Evolutionary conservation across 1,284 basidiomycete species (phyloP), one percentile per base, ranked within the genome.

Genomic region (Veloporphyrellus conicus): DNA sequence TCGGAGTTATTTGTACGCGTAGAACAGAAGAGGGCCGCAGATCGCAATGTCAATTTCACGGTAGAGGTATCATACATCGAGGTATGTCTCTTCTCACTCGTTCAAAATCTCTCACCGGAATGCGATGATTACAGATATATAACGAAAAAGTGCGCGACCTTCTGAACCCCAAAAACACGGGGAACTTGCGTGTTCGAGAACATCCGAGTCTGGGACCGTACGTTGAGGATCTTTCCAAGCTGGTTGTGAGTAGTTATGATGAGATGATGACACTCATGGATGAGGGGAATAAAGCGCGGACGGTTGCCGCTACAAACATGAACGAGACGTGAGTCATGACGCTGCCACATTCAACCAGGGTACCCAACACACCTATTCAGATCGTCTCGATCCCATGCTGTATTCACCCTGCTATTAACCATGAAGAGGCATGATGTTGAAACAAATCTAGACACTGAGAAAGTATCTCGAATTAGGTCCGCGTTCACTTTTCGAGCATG

Each of bases 181-280:
- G 93, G 48, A 97, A 97, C 64, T 81, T 99, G 48, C 84, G 93
- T 62, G 95, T 99, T 50, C 86, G 95, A 61, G 95, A 99, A 69
- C 95, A 98, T 69, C 95, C 95, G 8, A 93, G 81, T 61, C 68
- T 93, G 33, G 92, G 92, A 12, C 95, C 96, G 8, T 99, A 99
- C 64, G 95, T 99, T 46, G 96, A 99, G 68, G 93, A 96, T 71
- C 76, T 99, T 42, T 94, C 91, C 62, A 93, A 93, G 68, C 82
- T 98, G 39, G 87, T 89, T 23, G 96, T 98, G 36, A 84, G 81
- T 63, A 90, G 79, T 64, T 97, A 94, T 67, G 78, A 87, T 20
- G 94, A 96, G 66, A 95, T 99, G 84, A 96, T 97, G 84, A 92
- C 86, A 8, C 82, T 99, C 63, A 98, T 98, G 94, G 95, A 99